Conservation (phyloP, 202 grass and related monocot genomes). For the Panicum hallii region DNA sequence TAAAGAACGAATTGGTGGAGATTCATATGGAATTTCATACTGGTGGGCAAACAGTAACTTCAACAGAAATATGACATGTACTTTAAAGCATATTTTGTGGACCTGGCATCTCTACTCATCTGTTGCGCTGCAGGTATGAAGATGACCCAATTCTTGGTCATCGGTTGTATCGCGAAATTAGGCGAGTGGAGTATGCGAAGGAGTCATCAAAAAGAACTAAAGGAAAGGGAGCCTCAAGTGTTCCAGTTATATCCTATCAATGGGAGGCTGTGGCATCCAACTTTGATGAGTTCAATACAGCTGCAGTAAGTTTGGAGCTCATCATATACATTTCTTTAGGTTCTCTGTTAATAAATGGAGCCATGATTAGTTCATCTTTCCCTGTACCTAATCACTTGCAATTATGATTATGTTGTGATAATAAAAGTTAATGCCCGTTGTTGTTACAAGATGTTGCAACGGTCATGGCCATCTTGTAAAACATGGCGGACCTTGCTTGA, state of each 20-base stretch:
- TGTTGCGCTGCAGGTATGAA: constrained; percentile 73
- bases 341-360: constrained; percentile 9
- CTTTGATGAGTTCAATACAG: constrained; percentile 82
- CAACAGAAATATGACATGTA: neutral
- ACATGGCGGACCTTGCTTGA: constrained; percentile 14
- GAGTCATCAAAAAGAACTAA: constrained; percentile 62
- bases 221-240: constrained; percentile 53
- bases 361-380: constrained; percentile 18
- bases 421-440: constrained; percentile 12
- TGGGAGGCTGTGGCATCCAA: constrained; percentile 90
- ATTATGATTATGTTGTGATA: constrained; percentile 21
- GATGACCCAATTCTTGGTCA: constrained; percentile 85
- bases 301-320: constrained; percentile 68
- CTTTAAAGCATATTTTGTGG: constrained; percentile 29
- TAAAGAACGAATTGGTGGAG: constrained; percentile 87
- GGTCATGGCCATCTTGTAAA: constrained; percentile 24
- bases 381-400: constrained; percentile 5
- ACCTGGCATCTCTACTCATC: constrained; percentile 43
- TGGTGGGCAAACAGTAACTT: constrained; percentile 60
- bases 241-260: constrained; percentile 65
- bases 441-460: constrained; percentile 10
- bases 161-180: constrained; percentile 93
- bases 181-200: constrained; percentile 64
- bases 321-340: constrained; percentile 25
- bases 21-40: constrained; percentile 92